These are phyloP conservation scores for Gillenia trifoliata DNA, from an alignment of 306 rosid species.

Conservation along the genomic window DNA sequence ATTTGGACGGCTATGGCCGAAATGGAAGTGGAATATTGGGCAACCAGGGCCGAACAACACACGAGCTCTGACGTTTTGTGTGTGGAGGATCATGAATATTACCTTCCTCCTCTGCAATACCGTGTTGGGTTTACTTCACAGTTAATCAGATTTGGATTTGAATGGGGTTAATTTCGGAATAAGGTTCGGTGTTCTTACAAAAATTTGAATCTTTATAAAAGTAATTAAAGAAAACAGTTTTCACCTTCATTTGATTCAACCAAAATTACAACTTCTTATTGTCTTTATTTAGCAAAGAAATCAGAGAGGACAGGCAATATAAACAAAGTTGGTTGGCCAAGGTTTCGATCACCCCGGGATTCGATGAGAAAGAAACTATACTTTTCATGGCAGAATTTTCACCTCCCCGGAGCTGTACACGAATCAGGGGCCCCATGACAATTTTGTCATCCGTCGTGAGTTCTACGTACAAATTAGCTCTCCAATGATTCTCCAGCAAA, in stretches of 20 bases:
- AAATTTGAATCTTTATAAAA: too few species aligned
- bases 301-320: background rate
- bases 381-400: conserved; percentile 7
- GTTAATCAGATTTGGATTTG: too few species aligned
- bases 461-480: conserved; percentile 39
- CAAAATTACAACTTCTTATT: conserved; percentile 6
- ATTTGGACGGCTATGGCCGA: too few species aligned
- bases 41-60: too few species aligned
- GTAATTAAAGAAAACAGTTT: background rate
- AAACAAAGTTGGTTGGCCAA: background rate
- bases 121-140: too few species aligned
- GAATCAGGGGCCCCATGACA: conserved; percentile 6
- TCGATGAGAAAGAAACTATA: conserved; percentile 12
- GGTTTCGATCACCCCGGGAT: background rate
- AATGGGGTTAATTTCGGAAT: too few species aligned
- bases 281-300: background rate
- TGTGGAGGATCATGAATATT: too few species aligned
- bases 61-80: too few species aligned
- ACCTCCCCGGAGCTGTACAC: conserved; percentile 28
- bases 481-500: conserved; percentile 69
- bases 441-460: conserved; percentile 5
- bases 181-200: too few species aligned
- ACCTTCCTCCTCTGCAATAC: too few species aligned
- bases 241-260: conserved; percentile 1
- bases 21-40: too few species aligned